Conservation (phyloP, 495 filamentous ascomycete species). For the Extremus antarcticus region DNA sequence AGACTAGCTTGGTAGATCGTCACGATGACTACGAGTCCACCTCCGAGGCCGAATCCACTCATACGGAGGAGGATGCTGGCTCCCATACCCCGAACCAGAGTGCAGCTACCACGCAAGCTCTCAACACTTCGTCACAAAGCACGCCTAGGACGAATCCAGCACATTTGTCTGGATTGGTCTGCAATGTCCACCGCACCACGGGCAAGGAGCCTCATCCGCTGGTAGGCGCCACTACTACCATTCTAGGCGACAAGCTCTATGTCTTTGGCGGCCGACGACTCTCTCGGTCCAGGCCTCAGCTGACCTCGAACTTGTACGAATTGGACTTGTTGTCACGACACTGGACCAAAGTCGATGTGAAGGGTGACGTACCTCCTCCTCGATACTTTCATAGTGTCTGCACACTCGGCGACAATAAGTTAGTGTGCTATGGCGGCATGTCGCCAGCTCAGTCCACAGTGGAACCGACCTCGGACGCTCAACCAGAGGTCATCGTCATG, state of each 20-base stretch:
- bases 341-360: slow-evolving; percentile 79
- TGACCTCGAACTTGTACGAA: slow-evolving; percentile 86
- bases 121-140: slow-evolving; percentile 7
- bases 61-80: slow-evolving; percentile 28
- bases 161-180: slow-evolving; percentile 76
- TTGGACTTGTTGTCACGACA: slow-evolving; percentile 82
- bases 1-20: slow-evolving; percentile 45
- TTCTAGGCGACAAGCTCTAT: slow-evolving; percentile 87
- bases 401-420: slow-evolving; percentile 80
- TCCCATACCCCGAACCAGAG: slow-evolving; percentile 33
- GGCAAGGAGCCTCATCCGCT: slow-evolving; percentile 82
- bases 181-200: slow-evolving; percentile 85
- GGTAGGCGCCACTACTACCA: slow-evolving; percentile 90
- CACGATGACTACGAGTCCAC: slow-evolving; percentile 38
- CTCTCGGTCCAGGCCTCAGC: slow-evolving; percentile 66
- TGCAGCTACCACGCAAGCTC: slow-evolving; percentile 14
- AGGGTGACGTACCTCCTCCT: slow-evolving; percentile 76
- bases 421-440: slow-evolving; percentile 98
- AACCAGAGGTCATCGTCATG: slow-evolving; percentile 91
- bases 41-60: slow-evolving; percentile 24
- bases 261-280: slow-evolving; percentile 88
- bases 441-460: slow-evolving; percentile 53
- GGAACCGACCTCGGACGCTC: slow-evolving; percentile 45
- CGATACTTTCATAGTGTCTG: slow-evolving; percentile 97
- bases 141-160: slow-evolving; percentile 20